A percentile compares a stretch with the other conserved stretches of the same genome.
phyloP scores from a whole-genome alignment of 202 grass and related monocot genomes.

The Carex arenaria region DNA sequence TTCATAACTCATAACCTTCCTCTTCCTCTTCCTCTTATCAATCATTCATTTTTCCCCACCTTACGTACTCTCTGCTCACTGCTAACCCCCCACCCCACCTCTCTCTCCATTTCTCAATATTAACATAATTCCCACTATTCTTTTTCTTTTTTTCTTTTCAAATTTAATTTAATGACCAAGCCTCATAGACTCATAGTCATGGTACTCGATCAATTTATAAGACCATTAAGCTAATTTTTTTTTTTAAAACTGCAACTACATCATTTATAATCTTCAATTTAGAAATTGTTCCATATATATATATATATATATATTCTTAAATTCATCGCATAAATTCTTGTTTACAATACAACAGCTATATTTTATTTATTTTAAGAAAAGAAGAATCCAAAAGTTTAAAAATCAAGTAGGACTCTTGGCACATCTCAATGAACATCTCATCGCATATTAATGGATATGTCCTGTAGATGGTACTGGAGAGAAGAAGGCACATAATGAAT shows the following conservation, averaged over 20 bases:
- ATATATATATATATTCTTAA: neutral
- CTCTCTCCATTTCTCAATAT: conserved; percentile 1
- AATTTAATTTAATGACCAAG: neutral
- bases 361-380: neutral
- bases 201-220: neutral
- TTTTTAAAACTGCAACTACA: neutral
- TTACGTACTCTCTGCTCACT: too few species aligned
- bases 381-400: neutral
- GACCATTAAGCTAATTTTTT: neutral
- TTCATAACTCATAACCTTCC: too few species aligned
- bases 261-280: neutral
- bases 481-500: neutral
- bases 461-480: neutral
- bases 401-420: too few species aligned
- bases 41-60: neutral
- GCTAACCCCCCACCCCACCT: neutral
- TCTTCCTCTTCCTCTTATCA: neutral
- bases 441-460: neutral
- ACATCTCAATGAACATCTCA: neutral
- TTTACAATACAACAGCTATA: neutral
- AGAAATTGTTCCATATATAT: neutral
- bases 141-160: neutral
- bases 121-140: neutral
- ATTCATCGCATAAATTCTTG: neutral
- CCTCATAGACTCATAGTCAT: neutral